Percentiles rank a stretch among this genome's conserved stretches.
Evolutionary conservation across 1,284 basidiomycete species (phyloP).

Genomic region (Schizophyllum commune): DNA sequence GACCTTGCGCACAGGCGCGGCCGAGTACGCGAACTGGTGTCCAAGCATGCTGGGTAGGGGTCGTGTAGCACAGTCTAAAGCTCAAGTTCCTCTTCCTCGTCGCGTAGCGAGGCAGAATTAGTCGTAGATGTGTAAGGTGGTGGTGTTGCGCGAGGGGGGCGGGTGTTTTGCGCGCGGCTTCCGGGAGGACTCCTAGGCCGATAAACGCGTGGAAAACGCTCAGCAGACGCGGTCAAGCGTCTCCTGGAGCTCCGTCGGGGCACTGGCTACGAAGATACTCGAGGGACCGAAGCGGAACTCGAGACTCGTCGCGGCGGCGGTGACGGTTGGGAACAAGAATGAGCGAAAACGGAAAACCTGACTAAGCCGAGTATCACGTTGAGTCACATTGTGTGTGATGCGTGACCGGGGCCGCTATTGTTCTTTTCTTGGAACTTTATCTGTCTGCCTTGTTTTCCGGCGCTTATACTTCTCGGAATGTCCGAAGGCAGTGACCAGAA

Average conservation of each 20-base stretch:
- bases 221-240: background rate
- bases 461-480: background rate
- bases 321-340: background rate
- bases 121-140: background rate
- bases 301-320: background rate
- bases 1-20: conserved; percentile 89
- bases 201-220: background rate
- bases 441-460: background rate
- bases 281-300: background rate
- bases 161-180: background rate
- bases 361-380: background rate
- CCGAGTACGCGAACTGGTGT: conserved; percentile 85
- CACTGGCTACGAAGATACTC: background rate
- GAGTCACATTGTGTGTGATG: background rate
- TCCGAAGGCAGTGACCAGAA: background rate
- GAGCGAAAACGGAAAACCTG: background rate
- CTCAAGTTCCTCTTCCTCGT: background rate
- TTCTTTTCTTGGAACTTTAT: background rate
- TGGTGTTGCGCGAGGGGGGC: background rate
- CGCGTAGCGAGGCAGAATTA: background rate
- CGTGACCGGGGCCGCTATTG: background rate
- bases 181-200: background rate
- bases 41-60: conserved; percentile 51
- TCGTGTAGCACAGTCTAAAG: background rate
- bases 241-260: background rate